A percentile compares a stretch with the other conserved stretches of the same genome.
These are phyloP conservation scores for Microdochium trichocladiopsis DNA, from an alignment of 2,329 filamentous ascomycete species.

Conservation along the genomic window DNA sequence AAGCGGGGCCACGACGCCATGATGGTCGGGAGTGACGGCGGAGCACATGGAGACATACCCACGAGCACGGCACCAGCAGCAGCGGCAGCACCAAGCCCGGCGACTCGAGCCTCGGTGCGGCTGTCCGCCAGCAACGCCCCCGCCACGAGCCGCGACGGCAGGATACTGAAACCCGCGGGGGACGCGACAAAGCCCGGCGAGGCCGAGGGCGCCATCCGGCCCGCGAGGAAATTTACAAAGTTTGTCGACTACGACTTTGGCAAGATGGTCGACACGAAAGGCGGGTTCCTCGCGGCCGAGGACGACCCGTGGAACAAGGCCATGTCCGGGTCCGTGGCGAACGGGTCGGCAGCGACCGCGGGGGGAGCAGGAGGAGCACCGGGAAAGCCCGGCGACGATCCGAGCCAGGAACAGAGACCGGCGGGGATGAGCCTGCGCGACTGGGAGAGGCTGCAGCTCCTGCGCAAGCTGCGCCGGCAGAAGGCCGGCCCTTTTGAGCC, in stretches of 20 bases:
- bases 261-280: slow-evolving; percentile 96
- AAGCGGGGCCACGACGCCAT: slow-evolving; percentile 68
- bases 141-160: slow-evolving; percentile 63
- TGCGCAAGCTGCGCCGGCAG: slow-evolving; percentile 63
- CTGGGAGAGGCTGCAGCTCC: slow-evolving; percentile 79
- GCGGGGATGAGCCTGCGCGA: slow-evolving; percentile 84
- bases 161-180: slow-evolving; percentile 30
- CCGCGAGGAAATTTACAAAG: slow-evolving; percentile 83
- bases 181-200: slow-evolving; percentile 12
- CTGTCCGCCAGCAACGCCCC: slow-evolving; percentile 25
- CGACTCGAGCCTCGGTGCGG: not conserved
- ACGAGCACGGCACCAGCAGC: not conserved
- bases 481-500: slow-evolving; percentile 85
- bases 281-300: slow-evolving; percentile 83
- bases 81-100: not conserved
- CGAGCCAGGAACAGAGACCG: slow-evolving; percentile 57
- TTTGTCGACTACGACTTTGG: slow-evolving; percentile 98
- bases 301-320: slow-evolving; percentile 89
- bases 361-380: slow-evolving; percentile 25
- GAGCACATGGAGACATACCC: no score
- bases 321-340: slow-evolving; percentile 44
- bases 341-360: slow-evolving; percentile 12
- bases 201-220: slow-evolving; percentile 46
- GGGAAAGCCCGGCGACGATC: slow-evolving; percentile 9
- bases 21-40: no score